These are phyloP conservation scores for Apiotrichum akiyoshidainum DNA, from an alignment of 1,284 basidiomycete genomes.

Conservation along the genomic window DNA sequence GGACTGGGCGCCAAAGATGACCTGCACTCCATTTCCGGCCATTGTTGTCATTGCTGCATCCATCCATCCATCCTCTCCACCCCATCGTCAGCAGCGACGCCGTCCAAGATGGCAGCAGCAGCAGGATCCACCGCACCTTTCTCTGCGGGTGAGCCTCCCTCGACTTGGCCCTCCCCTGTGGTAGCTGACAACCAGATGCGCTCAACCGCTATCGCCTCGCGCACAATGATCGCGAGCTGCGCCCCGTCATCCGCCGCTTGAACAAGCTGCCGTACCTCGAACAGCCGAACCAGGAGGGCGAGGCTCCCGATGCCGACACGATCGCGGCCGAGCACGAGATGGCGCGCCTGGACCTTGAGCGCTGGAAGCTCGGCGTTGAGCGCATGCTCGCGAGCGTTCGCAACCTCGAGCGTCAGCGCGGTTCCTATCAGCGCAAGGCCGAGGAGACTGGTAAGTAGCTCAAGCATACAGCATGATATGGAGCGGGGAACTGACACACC, in stretches of 20 bases:
- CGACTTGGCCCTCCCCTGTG: neutral
- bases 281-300: neutral
- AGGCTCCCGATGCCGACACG: neutral
- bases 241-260: constrained; percentile 34
- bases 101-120: constrained; percentile 1
- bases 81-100: neutral
- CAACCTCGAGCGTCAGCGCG: constrained; percentile 35
- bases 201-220: constrained; percentile 43
- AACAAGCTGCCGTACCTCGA: constrained; percentile 26
- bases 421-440: constrained; percentile 24
- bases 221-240: constrained; percentile 41
- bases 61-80: neutral
- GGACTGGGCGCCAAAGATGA: neutral
- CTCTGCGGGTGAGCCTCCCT: constrained; percentile 3
- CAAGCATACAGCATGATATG: too few species aligned
- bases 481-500: neutral
- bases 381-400: constrained; percentile 32
- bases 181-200: constrained; percentile 27
- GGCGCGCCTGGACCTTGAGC: constrained; percentile 33
- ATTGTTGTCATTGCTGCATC: neutral
- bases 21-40: neutral
- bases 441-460: constrained; percentile 35
- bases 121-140: neutral
- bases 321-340: constrained; percentile 28
- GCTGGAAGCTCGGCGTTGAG: constrained; percentile 38